These are phyloP conservation scores for Tolypocladium ophioglossoides DNA, from an alignment of 2,329 filamentous ascomycete genomes.

Conservation along the genomic window DNA sequence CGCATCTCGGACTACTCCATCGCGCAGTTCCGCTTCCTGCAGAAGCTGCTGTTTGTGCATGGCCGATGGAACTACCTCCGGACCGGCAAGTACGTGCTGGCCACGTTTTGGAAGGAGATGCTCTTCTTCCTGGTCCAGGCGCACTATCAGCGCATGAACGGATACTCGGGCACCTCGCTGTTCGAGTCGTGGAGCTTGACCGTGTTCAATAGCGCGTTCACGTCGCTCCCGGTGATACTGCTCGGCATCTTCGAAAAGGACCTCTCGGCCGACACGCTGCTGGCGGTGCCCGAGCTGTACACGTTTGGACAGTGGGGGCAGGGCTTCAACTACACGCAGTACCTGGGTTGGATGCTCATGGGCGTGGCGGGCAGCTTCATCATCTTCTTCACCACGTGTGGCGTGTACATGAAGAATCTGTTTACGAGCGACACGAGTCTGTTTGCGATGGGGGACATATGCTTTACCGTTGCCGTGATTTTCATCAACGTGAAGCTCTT, in stretches of 20 bases:
- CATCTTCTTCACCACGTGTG: slow-evolving; percentile 56
- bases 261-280: slow-evolving; percentile 66
- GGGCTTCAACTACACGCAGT: slow-evolving; percentile 66
- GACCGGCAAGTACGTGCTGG: slow-evolving; percentile 79
- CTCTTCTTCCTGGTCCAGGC: slow-evolving; percentile 81
- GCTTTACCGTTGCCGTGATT: slow-evolving; percentile 59
- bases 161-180: slow-evolving; percentile 82
- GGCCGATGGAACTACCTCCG: slow-evolving; percentile 86
- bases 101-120: slow-evolving; percentile 84
- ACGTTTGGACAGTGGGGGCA: slow-evolving; percentile 62
- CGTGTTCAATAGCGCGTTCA: slow-evolving; percentile 92
- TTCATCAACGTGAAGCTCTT: slow-evolving; percentile 71
- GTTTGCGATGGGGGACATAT: slow-evolving; percentile 65
- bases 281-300: slow-evolving; percentile 91
- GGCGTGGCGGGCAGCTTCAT: slow-evolving; percentile 63
- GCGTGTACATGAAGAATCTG: slow-evolving; percentile 40
- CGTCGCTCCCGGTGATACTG: slow-evolving; percentile 77
- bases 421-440: slow-evolving; percentile 54
- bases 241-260: slow-evolving; percentile 91
- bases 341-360: slow-evolving; percentile 67
- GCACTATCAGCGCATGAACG: slow-evolving; percentile 71
- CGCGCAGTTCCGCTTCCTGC: slow-evolving; percentile 83
- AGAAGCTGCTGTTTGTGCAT: slow-evolving; percentile 73
- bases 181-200: slow-evolving; percentile 83
- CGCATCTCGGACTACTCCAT: slow-evolving; percentile 87